phyloP scores from a whole-genome alignment of 306 rosid species.

The Elaeagnus macrophylla region DNA sequence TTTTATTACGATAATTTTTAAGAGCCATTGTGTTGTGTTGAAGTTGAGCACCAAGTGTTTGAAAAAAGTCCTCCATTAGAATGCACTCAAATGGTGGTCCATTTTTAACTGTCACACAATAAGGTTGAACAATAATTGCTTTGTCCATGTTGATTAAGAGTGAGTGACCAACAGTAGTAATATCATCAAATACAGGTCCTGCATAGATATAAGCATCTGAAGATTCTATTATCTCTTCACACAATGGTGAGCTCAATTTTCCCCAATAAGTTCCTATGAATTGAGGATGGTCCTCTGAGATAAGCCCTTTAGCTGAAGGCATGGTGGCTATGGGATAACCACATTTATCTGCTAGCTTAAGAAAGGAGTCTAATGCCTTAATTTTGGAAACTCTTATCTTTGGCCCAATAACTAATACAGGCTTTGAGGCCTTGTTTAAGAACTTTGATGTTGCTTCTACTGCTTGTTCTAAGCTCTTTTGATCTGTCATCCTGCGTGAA shows the following conservation, averaged over 20 bases:
- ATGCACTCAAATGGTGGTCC: conserved; percentile 6
- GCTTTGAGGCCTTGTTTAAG: conserved; percentile 1
- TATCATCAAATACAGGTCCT: conserved; percentile 8
- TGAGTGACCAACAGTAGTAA: background rate
- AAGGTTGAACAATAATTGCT: background rate
- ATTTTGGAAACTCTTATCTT: background rate
- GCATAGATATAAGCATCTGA: conserved; percentile 8
- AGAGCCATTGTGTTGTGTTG: background rate
- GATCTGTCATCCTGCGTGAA: conserved; percentile 1
- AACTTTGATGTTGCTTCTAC: conserved; percentile 4
- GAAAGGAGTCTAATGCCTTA: background rate
- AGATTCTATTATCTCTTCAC: conserved; percentile 1
- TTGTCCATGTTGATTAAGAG: background rate
- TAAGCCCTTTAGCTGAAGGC: conserved; percentile 3
- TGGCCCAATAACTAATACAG: background rate
- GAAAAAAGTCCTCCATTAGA: conserved; percentile 8
- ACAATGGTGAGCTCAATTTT: background rate
- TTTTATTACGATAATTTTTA: background rate
- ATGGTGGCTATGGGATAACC: background rate
- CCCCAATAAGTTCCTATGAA: conserved; percentile 12
- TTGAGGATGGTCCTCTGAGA: background rate
- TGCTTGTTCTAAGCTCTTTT: background rate
- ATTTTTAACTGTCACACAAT: background rate
- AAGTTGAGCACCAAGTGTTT: background rate
- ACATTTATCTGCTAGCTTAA: background rate